phyloP scores from a whole-genome alignment of 148 eudicot genomes.

The Rhododendron molle region DNA sequence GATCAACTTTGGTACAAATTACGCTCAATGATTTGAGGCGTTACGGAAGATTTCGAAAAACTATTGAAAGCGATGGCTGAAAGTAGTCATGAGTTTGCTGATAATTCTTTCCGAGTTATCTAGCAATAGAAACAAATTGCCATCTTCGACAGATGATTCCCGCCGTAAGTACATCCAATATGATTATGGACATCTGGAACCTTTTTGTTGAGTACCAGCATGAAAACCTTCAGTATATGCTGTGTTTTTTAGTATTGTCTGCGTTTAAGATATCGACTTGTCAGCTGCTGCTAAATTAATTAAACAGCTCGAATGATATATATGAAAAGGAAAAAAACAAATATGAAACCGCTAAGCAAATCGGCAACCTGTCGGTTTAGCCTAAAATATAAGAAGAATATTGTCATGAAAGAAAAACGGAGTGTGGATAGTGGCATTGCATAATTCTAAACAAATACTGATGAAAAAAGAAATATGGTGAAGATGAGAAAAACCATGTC shows the following conservation, averaged over 20 bases:
- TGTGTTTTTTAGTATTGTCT: conserved; percentile 64
- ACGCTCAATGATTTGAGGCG: neutral
- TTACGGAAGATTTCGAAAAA: neutral
- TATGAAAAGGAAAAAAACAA: neutral
- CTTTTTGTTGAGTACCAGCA: conserved; percentile 36
- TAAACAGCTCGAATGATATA: neutral
- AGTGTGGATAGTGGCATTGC: neutral
- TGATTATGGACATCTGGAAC: conserved; percentile 17
- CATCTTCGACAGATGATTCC: neutral
- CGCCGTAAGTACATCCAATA: neutral
- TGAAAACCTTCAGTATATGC: conserved; percentile 75
- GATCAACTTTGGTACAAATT: neutral
- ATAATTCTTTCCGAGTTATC: neutral
- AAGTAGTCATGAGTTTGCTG: neutral
- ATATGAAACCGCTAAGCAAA: neutral
- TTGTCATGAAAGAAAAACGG: neutral
- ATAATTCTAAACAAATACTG: neutral
- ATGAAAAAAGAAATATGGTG: neutral
- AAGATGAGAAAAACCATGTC: neutral
- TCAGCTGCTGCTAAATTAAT: neutral
- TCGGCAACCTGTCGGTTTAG: neutral
- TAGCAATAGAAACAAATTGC: neutral
- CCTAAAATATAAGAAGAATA: neutral
- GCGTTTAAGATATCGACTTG: conserved; percentile 8
- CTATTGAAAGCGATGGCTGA: neutral